phyloP scores from a whole-genome alignment of 108 stramenopile species.

The Nannochloropsis granulata region DNA sequence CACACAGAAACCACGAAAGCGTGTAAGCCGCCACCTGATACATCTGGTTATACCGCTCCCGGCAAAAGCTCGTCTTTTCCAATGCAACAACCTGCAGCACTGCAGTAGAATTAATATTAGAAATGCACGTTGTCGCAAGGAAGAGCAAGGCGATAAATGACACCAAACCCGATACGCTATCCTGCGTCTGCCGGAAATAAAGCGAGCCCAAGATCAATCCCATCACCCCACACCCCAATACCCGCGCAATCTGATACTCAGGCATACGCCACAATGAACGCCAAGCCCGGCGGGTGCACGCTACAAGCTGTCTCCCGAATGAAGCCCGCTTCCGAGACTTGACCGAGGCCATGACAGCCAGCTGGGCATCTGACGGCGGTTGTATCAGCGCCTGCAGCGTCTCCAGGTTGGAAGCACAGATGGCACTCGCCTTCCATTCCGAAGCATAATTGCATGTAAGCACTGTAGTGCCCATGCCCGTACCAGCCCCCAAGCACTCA shows the following conservation, averaged over 20 bases:
- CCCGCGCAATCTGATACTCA: not conserved
- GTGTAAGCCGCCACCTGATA: not conserved
- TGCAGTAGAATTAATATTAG: not conserved
- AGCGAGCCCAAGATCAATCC: conserved; percentile 2
- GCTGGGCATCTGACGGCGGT: not conserved
- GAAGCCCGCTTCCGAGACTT: not conserved
- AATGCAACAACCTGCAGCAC: not conserved
- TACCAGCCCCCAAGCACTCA: conserved; percentile 17
- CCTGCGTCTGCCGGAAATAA: not conserved
- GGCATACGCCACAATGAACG: conserved; percentile 6
- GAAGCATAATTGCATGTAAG: not conserved
- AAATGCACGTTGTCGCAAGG: not conserved
- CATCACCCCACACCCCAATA: not conserved
- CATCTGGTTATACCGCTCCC: not conserved
- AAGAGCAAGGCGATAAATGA: not conserved
- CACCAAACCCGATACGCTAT: not conserved
- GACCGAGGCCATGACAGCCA: not conserved
- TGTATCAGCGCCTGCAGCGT: not conserved
- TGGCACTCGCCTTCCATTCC: not conserved
- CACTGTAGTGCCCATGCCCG: not conserved
- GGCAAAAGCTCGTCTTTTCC: conserved; percentile 4
- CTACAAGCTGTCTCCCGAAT: not conserved
- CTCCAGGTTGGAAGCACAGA: not conserved
- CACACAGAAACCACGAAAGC: not conserved
- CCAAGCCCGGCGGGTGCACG: not conserved